Conservation (phyloP, 805 yeast species). For the Ogataea neopini region DNA sequence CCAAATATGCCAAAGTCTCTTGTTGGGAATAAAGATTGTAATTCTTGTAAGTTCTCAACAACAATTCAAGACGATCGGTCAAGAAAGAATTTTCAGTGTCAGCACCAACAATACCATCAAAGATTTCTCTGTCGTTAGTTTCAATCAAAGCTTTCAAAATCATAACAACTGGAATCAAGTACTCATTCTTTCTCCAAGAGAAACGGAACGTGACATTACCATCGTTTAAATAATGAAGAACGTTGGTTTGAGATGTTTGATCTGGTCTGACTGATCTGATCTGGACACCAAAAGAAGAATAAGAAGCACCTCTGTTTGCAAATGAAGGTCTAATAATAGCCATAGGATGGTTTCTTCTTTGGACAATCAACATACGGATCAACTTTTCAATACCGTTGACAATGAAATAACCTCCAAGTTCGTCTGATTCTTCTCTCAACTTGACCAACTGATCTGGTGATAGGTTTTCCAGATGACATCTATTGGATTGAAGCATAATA, state of each 20-base stretch:
- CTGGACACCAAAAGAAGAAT: conserved; percentile 89
- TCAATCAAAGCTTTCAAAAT: conserved; percentile 86
- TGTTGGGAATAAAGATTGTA: conserved; percentile 76
- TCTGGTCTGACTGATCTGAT: conserved; percentile 94
- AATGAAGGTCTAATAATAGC: conserved; percentile 95
- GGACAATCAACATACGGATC: conserved; percentile 96
- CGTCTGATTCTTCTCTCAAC: conserved; percentile 88
- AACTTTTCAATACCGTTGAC: conserved; percentile 97
- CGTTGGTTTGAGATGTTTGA: conserved; percentile 96
- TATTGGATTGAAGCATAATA: conserved; percentile 83
- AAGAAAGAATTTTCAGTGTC: conserved; percentile 87
- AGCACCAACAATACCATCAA: conserved; percentile 92
- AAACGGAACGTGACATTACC: conserved; percentile 97
- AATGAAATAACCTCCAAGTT: conserved; percentile 93
- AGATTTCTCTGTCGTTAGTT: conserved; percentile 91
- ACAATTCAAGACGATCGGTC: conserved; percentile 95
- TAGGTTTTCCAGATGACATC: conserved; percentile 86
- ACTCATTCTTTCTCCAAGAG: conserved; percentile 96
- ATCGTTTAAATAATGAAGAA: conserved; percentile 90
- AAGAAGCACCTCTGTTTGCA: conserved; percentile 89
- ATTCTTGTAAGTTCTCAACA: conserved; percentile 83
- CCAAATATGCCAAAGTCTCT: conserved; percentile 91
- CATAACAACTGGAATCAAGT: conserved; percentile 90
- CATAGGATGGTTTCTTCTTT: conserved; percentile 97
- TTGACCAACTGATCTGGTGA: conserved; percentile 81